Base-by-base conservation (phyloP, 2,329 filamentous ascomycete species). In the Onygenales sp. region DNA sequence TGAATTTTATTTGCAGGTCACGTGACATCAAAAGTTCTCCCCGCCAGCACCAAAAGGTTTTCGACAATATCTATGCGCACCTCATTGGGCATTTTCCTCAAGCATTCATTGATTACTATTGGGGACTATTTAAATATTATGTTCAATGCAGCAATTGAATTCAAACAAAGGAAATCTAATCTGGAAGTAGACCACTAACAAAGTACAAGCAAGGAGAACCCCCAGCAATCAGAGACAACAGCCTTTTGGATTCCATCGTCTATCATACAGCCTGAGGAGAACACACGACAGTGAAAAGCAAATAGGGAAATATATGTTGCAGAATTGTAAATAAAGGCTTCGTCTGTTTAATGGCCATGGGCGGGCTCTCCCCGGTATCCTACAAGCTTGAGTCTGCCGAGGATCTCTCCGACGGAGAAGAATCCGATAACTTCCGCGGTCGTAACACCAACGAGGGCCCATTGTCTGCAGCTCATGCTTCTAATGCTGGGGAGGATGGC, bases 371-470 rank as follows among this genome's bases (percentile, higher is more conserved):
- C 87, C 73, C 81, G 82, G 81, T 98, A 98, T 60, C 93, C 93
- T 64, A 98, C 80, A 63, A 98, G 73, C 86, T 98, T 97, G 77
- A 93, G 83, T 67, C 91, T 83, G 66, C 93, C 93, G 66, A 98
- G 84, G 73, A 98, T 97, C 81, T 97, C 91, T 60, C 93, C 93
- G 53, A 97, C 83, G 57, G 91, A 94, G 81, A 97, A 98, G 82
- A 98, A 98, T 57, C 93, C 93, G 61, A 98, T 75, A 50, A 89
- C 81, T 77, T 98, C 92, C 54, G 91, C 91, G 47, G 79, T 74
- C 58, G 96, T 77, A 56, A 98, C 87, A 63, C 87, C 88, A 56
- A 80, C 86, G 52, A 86, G 74, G 53, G 81, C 80, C 63, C 92
- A 70, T 72, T 95, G 85, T 62, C 83, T 78, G 61, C 75, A 77